These are phyloP conservation scores for Pseudogymnoascus sp. DNA, from an alignment of 2,329 filamentous ascomycete species.

Conservation along the genomic window DNA sequence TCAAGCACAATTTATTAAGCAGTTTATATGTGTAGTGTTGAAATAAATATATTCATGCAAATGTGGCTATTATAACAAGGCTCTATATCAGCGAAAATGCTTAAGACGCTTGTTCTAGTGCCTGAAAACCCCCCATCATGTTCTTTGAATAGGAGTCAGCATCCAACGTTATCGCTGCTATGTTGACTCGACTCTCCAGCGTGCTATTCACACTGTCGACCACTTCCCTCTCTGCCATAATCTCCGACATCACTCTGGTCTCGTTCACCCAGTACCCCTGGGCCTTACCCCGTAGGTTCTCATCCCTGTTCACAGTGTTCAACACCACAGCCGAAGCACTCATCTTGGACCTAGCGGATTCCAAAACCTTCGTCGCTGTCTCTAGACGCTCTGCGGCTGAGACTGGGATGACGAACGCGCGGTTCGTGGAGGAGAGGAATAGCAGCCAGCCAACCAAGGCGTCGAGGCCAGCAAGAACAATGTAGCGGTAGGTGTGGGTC, in stretches of 20 bases:
- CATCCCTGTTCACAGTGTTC: constrained; percentile 73
- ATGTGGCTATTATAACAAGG: background rate
- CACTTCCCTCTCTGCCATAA: constrained; percentile 73
- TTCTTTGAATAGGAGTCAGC: constrained; percentile 54
- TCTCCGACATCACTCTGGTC: constrained; percentile 60
- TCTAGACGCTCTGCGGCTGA: constrained; percentile 61
- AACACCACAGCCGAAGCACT: constrained; percentile 67
- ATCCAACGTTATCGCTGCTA: constrained; percentile 52
- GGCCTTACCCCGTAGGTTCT: constrained; percentile 56
- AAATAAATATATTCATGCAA: background rate
- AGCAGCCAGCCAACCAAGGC: constrained; percentile 55
- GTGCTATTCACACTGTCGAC: constrained; percentile 64
- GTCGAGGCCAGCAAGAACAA: constrained; percentile 61
- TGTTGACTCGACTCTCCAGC: constrained; percentile 56
- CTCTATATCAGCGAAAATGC: background rate
- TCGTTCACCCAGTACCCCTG: constrained; percentile 78
- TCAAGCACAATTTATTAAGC: background rate
- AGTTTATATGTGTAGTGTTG: background rate
- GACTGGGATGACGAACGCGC: constrained; percentile 61
- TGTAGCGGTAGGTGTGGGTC: constrained; percentile 53
- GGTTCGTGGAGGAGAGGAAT: constrained; percentile 72
- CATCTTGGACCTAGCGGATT: constrained; percentile 57
- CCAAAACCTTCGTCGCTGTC: constrained; percentile 47
- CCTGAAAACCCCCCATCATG: constrained; percentile 26
- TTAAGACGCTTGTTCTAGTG: background rate